A percentile compares a stretch with the other conserved stretches of the same genome.
These are phyloP conservation scores for Alternaria consortialis DNA, from an alignment of 2,329 filamentous ascomycete species.

Conservation along the genomic window DNA sequence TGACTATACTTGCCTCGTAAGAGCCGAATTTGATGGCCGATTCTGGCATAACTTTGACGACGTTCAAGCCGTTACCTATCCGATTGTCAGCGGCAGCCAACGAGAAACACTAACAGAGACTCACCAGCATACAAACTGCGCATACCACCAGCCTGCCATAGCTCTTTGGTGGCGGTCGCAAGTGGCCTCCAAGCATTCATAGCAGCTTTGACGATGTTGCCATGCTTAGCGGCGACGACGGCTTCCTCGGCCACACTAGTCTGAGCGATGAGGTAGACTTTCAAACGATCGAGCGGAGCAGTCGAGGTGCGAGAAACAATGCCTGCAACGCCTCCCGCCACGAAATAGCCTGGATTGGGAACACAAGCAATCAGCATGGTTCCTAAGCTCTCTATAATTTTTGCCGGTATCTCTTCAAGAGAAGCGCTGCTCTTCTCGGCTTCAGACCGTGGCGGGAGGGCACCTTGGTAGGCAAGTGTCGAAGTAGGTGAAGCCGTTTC, in stretches of 20 bases:
- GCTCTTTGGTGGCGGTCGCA: slow-evolving; percentile 73
- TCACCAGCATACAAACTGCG: slow-evolving; percentile 91
- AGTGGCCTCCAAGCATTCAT: slow-evolving; percentile 75
- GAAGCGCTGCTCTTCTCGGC: slow-evolving; percentile 37
- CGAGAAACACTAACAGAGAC: slow-evolving; percentile 34
- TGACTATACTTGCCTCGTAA: slow-evolving; percentile 71
- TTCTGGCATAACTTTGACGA: slow-evolving; percentile 98
- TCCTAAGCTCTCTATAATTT: slow-evolving; percentile 48
- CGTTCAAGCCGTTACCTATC: slow-evolving; percentile 91
- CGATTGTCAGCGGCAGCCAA: slow-evolving; percentile 26
- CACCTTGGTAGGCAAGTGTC: slow-evolving; percentile 34
- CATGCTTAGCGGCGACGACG: slow-evolving; percentile 73
- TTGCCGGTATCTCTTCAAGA: slow-evolving; percentile 39
- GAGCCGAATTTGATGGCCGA: slow-evolving; percentile 98
- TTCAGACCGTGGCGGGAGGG: slow-evolving; percentile 50
- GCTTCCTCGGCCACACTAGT: slow-evolving; percentile 71
- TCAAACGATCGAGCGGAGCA: slow-evolving; percentile 93
- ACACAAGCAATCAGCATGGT: slow-evolving; percentile 67
- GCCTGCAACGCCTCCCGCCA: slow-evolving; percentile 93
- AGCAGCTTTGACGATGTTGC: slow-evolving; percentile 70
- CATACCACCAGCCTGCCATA: slow-evolving; percentile 87
- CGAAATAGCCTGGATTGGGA: slow-evolving; percentile 94
- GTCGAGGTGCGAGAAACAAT: slow-evolving; percentile 95
- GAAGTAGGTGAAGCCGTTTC: slow-evolving; percentile 40
- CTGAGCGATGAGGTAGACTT: slow-evolving; percentile 96